A percentile compares a stretch with the other conserved stretches of the same genome.
Conservation (phyloP, 108 stramenopile species). For the Fragilariopsis cylindrus region DNA sequence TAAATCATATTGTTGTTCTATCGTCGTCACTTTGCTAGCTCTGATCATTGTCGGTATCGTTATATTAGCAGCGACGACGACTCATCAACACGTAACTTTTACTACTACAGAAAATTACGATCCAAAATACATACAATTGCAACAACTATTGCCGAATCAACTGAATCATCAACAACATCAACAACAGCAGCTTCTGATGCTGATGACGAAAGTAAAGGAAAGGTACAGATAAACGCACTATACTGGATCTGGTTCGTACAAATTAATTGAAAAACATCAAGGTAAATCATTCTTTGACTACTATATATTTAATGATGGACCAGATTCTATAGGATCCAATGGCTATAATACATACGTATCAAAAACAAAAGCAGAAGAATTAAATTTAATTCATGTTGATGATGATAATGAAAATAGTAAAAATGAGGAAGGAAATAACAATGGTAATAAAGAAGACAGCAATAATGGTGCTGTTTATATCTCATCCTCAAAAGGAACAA, state of each 20-base stretch:
- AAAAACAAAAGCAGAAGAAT: slow-evolving; percentile 38
- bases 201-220: too few relatives aligned
- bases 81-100: too few relatives aligned
- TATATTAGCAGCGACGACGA: too few relatives aligned
- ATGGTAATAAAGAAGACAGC: too few relatives aligned
- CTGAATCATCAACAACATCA: background rate
- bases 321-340: slow-evolving; percentile 70
- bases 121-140: background rate
- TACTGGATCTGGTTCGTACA: slow-evolving; percentile 48
- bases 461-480: slow-evolving; percentile 26
- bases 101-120: background rate
- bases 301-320: slow-evolving; percentile 75
- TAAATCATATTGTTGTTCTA: too few relatives aligned
- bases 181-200: too few relatives aligned
- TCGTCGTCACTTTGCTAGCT: too few relatives aligned
- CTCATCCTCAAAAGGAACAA: slow-evolving; percentile 21
- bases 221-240: too few relatives aligned
- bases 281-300: slow-evolving; percentile 61
- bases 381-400: slow-evolving; percentile 28
- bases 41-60: too few relatives aligned
- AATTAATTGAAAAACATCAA: slow-evolving; percentile 55
- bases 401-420: too few relatives aligned
- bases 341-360: slow-evolving; percentile 71
- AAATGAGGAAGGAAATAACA: background rate
- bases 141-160: background rate